A percentile compares a stretch with the other conserved stretches of the same genome.
phyloP scores from a whole-genome alignment of 2,329 filamentous ascomycete species.

The Aspergillus novoparasiticus region DNA sequence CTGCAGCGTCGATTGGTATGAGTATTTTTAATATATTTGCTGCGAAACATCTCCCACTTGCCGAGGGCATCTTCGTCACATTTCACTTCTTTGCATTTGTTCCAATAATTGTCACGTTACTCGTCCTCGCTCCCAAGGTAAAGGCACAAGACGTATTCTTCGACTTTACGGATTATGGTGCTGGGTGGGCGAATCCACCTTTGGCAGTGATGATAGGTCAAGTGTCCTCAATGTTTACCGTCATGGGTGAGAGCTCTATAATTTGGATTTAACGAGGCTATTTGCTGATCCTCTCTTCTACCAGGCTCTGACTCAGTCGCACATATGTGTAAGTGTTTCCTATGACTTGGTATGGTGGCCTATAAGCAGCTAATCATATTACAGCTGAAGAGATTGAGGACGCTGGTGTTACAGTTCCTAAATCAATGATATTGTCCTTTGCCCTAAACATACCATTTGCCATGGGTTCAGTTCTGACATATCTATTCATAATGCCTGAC shows the following conservation, averaged over 20 bases:
- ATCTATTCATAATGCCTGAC: slow-evolving; percentile 41
- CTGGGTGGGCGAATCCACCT: not conserved
- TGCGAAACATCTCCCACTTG: slow-evolving; percentile 1
- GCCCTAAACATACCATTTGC: slow-evolving; percentile 1
- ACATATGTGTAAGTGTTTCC: not conserved
- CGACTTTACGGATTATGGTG: slow-evolving; percentile 2
- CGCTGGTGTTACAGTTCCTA: slow-evolving; percentile 9
- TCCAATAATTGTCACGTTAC: not conserved
- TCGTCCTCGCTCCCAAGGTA: not conserved
- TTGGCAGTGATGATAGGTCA: slow-evolving; percentile 5
- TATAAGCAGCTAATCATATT: not conserved
- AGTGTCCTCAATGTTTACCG: slow-evolving; percentile 1
- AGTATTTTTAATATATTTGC: slow-evolving; percentile 2
- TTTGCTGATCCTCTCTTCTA: not conserved
- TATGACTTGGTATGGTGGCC: accelerated
- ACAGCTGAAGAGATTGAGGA: slow-evolving; percentile 14
- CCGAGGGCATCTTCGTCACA: slow-evolving; percentile 4
- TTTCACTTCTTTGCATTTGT: slow-evolving; percentile 6
- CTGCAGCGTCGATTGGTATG: not conserved
- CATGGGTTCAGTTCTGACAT: slow-evolving; percentile 43
- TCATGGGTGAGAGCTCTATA: not conserved
- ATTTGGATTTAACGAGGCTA: not conserved
- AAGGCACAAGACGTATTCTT: not conserved
- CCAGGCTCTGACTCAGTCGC: slow-evolving; percentile 2
- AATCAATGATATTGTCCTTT: slow-evolving; percentile 10